Percentiles rank a stretch among this genome's conserved stretches.
Evolutionary conservation across 2,329 filamentous ascomycete species (phyloP).

Genomic region (Aspergillus candidus): DNA sequence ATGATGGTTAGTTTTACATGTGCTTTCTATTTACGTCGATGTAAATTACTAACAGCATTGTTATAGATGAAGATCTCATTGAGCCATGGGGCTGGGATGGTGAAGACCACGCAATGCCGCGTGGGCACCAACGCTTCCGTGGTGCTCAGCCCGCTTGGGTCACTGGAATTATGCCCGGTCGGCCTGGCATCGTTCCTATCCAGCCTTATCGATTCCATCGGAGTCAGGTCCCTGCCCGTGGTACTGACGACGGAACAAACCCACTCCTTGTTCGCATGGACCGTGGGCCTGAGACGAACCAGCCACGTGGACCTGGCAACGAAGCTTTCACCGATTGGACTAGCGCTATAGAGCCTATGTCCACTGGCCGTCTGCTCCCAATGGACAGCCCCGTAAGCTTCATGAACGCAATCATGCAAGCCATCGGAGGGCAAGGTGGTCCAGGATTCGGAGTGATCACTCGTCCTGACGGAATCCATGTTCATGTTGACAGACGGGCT

Average conservation of each 20-base stretch:
- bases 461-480: conserved; percentile 48
- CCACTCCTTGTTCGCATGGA: conserved; percentile 68
- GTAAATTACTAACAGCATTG: conserved; percentile 25
- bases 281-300: conserved; percentile 29
- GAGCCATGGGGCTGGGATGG: conserved; percentile 48
- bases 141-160: conserved; percentile 58
- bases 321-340: conserved; percentile 49
- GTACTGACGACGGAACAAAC: conserved; percentile 75
- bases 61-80: conserved; percentile 31
- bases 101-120: conserved; percentile 45
- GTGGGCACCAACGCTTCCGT: conserved; percentile 49
- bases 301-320: conserved; percentile 29
- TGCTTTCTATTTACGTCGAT: neutral
- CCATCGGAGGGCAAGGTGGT: conserved; percentile 43
- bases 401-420: conserved; percentile 53
- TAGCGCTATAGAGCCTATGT: conserved; percentile 44
- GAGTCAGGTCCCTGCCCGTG: conserved; percentile 44
- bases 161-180: conserved; percentile 51
- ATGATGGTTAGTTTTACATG: conserved; percentile 20
- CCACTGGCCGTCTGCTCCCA: conserved; percentile 39
- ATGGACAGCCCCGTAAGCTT: conserved; percentile 50
- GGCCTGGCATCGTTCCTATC: conserved; percentile 36
- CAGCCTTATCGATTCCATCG: conserved; percentile 42
- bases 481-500: conserved; percentile 49
- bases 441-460: conserved; percentile 39